Percentiles rank a stretch among this genome's conserved stretches.
phyloP scores from a whole-genome alignment of 2,329 filamentous ascomycete genomes.

The Diaporthe ilicicola region DNA sequence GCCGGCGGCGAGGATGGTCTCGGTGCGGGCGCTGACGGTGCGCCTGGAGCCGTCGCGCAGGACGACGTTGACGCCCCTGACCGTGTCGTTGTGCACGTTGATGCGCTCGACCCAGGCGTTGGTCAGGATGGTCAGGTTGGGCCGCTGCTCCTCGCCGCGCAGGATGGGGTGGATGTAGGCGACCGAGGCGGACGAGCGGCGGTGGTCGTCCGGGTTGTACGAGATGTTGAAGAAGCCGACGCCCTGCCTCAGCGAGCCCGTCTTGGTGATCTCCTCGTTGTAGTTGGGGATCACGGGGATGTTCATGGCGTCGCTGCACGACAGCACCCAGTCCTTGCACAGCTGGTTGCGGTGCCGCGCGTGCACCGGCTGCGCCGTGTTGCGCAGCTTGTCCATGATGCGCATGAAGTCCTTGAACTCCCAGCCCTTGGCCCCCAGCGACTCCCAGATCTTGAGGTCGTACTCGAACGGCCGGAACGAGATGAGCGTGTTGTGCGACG shows the following conservation, averaged over 20 bases:
- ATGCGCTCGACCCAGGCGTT: slow-evolving; percentile 88
- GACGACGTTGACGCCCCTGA: slow-evolving; percentile 76
- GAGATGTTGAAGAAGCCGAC: slow-evolving; percentile 92
- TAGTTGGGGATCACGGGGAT: slow-evolving; percentile 87
- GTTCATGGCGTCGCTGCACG: slow-evolving; percentile 79
- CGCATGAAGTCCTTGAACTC: slow-evolving; percentile 85
- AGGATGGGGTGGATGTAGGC: slow-evolving; percentile 94
- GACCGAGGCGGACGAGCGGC: slow-evolving; percentile 85
- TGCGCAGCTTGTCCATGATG: slow-evolving; percentile 83
- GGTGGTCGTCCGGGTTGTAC: slow-evolving; percentile 89
- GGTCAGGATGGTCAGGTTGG: slow-evolving; percentile 87
- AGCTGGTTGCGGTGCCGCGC: slow-evolving; percentile 87
- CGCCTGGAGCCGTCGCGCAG: slow-evolving; percentile 61
- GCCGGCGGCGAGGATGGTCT: slow-evolving; percentile 83
- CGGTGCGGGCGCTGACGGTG: slow-evolving; percentile 71
- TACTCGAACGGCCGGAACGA: slow-evolving; percentile 92
- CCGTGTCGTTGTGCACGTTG: slow-evolving; percentile 74
- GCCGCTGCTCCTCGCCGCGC: slow-evolving; percentile 80
- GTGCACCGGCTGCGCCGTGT: slow-evolving; percentile 91
- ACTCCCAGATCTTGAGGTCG: slow-evolving; percentile 86
- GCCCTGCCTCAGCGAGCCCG: slow-evolving; percentile 75
- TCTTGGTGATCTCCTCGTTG: slow-evolving; percentile 81
- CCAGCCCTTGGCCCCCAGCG: slow-evolving; percentile 84
- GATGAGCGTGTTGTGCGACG: slow-evolving; percentile 92
- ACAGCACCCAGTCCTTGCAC: slow-evolving; percentile 87